Conservation (phyloP, 2,329 filamentous ascomycete genomes). For the Fusarium sarcochroum region DNA sequence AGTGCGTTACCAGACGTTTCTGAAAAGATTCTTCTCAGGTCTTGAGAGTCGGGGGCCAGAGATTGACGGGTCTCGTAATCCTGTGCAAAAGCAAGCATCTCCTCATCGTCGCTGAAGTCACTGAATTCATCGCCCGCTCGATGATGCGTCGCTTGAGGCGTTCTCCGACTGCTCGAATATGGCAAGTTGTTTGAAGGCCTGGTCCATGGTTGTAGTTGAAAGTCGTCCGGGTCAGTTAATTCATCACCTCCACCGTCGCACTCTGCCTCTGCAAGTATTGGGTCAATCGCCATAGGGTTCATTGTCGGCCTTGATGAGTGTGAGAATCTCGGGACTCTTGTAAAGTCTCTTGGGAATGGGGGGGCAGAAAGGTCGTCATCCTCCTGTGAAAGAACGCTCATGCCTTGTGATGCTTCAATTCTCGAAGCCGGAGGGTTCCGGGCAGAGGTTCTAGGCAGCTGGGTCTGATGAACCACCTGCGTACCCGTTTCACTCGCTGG, state of each 20-base stretch:
- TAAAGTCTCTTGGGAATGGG: conserved; percentile 49
- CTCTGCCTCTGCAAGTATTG: conserved; percentile 31
- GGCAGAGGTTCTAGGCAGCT: conserved; percentile 54
- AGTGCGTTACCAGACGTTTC: conserved; percentile 65
- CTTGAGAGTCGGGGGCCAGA: conserved; percentile 39
- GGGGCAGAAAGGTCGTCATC: conserved; percentile 35
- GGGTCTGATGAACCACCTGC: conserved; percentile 68
- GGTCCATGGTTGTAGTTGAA: conserved; percentile 37
- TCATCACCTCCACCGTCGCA: conserved; percentile 48
- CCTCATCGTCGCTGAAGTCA: conserved; percentile 65
- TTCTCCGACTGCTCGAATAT: conserved; percentile 28
- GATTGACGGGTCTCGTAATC: conserved; percentile 62
- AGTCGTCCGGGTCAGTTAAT: conserved; percentile 52
- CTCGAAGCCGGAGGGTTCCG: conserved; percentile 44
- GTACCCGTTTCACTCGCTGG: conserved; percentile 54
- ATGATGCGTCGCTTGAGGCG: conserved; percentile 34
- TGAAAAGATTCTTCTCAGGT: conserved; percentile 57
- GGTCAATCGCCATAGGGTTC: conserved; percentile 5
- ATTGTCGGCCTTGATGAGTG: conserved; percentile 18
- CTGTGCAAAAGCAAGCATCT: conserved; percentile 67
- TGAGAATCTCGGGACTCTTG: conserved; percentile 9
- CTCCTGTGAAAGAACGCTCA: conserved; percentile 46
- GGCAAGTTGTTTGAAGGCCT: conserved; percentile 18
- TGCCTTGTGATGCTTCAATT: conserved; percentile 36
- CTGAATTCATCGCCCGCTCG: conserved; percentile 56